Base-by-base conservation (phyloP, 2,329 filamentous ascomycete genomes). In the Tolypocladium inflatum region DNA sequence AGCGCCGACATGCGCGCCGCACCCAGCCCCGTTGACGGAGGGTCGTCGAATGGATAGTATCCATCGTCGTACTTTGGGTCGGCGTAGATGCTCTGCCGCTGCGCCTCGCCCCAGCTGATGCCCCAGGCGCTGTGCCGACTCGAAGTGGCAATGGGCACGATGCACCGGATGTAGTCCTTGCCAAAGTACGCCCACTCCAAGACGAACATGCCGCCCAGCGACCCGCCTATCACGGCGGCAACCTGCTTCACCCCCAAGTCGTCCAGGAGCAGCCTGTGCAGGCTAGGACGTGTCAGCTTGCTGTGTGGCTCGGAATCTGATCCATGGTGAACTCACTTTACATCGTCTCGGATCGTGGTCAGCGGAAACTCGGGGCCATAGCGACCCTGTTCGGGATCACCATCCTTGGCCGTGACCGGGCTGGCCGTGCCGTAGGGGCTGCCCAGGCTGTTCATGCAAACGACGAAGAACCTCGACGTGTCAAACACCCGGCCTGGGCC, bases 21-120 rank as follows among this genome's bases (percentile, higher is more conserved):
- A 15, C 92, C 91, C 2, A 99, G 82, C 0, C 94, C 94, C 1
- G 91, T 88, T 0, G 86, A 79, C 0, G 94, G 94, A 39, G 92
- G 92, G 65, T 97, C 91, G 38, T 89, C 82, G 66, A 94, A 95
- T 1, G 85, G 68, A 70, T 97, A 99, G 75, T 97, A 97, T 51
- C 94, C 94, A 68, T 97, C 92, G 61, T 97, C 91, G 72, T 99
- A 99, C 76, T 97, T 97, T 38, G 94, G 94, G 70, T 99, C 94
- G 43, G 91, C 92, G 75, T 97, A 99, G 71, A 99, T 97, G 80
- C 89, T 92, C 74, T 94, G 90, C 55, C 90, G 81, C 71, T 95
- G 90, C 4, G 90, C 90, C 71, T 94, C 90, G 48, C 89, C 90
- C 90, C 90, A 95, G 73, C 88, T 92, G 67, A 94, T 95, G 30